phyloP scores from a whole-genome alignment of 164 flowering plant species.

The Annona cherimola region DNA sequence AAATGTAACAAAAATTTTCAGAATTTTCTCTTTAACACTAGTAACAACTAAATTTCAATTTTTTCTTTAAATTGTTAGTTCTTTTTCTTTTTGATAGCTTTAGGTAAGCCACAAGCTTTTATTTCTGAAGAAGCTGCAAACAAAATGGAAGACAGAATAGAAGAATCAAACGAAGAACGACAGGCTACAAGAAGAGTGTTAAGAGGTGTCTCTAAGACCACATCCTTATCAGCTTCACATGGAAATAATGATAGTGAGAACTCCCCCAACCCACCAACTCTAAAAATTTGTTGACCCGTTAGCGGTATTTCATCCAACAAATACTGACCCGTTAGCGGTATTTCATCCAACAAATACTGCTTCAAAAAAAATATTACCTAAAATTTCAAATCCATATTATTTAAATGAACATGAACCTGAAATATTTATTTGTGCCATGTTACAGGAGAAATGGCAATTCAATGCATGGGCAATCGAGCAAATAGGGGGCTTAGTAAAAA shows the following conservation, averaged over 20 bases:
- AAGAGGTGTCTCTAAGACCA: slow-evolving; percentile 17
- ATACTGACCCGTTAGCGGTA: background rate
- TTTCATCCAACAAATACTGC: background rate
- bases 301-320: no score
- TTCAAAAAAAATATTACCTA: background rate
- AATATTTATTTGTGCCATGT: background rate
- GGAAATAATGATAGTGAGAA: slow-evolving; percentile 56
- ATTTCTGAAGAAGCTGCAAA: slow-evolving; percentile 29
- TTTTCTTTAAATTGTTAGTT: background rate
- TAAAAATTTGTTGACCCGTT: no score
- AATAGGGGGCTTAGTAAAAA: slow-evolving; percentile 35
- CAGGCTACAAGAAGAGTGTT: slow-evolving; percentile 21
- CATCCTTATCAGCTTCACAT: slow-evolving; percentile 35
- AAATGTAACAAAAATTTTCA: background rate
- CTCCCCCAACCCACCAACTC: no score
- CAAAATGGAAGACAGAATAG: slow-evolving; percentile 16
- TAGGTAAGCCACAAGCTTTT: slow-evolving; percentile 33
- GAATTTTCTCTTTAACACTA: background rate
- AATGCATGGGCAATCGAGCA: slow-evolving; percentile 42
- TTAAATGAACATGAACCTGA: background rate
- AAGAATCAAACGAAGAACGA: slow-evolving; percentile 14
- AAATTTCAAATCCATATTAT: background rate
- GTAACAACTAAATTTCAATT: background rate
- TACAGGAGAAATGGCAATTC: slow-evolving; percentile 61
- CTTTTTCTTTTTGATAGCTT: slow-evolving; percentile 14